These are phyloP conservation scores for Camelina sativa DNA, from an alignment of 345 rosid species.

Conservation along the genomic window DNA sequence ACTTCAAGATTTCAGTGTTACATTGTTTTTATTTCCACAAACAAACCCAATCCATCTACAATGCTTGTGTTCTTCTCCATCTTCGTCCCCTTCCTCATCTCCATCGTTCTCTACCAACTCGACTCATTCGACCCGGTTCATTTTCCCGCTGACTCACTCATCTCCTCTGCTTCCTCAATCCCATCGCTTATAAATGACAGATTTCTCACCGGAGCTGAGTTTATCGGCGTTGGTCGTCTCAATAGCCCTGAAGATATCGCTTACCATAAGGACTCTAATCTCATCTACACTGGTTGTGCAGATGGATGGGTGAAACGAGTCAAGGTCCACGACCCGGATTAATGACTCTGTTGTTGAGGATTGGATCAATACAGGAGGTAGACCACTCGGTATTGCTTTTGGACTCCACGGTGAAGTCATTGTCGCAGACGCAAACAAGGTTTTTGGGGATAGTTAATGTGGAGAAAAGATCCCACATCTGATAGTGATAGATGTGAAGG, in stretches of 20 bases:
- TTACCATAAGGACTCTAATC: conserved; percentile 44
- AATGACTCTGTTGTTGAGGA: conserved; percentile 58
- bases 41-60: background rate
- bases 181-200: conserved; percentile 41
- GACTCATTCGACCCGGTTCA: conserved; percentile 60
- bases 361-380: conserved; percentile 76
- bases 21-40: background rate
- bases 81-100: conserved; percentile 43
- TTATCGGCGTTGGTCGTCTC: conserved; percentile 53
- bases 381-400: conserved; percentile 80
- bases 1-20: background rate
- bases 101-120: conserved; percentile 48
- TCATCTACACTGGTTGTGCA: conserved; percentile 59
- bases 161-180: conserved; percentile 31
- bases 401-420: conserved; percentile 51
- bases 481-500: too few relatives aligned
- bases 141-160: conserved; percentile 51
- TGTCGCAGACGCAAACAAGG: conserved; percentile 80
- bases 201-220: conserved; percentile 55
- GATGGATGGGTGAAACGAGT: conserved; percentile 92
- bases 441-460: too few relatives aligned
- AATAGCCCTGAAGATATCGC: conserved; percentile 68
- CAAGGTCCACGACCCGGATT: conserved; percentile 36
- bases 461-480: too few relatives aligned
- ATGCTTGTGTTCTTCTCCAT: conserved; percentile 7